A percentile compares a stretch with the other conserved stretches of the same genome.
Conservation (phyloP, 495 filamentous ascomycete species). For the Penicillium roqueforti region DNA sequence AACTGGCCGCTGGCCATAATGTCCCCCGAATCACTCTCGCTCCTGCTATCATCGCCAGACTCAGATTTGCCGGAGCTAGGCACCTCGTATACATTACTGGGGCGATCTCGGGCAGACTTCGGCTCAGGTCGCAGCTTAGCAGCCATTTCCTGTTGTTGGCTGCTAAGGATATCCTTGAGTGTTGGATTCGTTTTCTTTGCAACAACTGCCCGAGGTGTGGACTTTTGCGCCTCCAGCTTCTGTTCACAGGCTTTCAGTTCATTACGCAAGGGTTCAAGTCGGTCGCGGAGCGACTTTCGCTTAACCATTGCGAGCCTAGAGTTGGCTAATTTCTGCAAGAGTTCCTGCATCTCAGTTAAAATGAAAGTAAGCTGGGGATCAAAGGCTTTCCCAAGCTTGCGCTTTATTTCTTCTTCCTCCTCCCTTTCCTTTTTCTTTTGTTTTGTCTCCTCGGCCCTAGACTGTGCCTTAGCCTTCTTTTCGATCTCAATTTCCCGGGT, state of each 20-base stretch:
- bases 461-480: background rate
- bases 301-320: background rate
- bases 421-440: constrained; percentile 3
- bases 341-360: background rate
- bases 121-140: constrained; percentile 3
- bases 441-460: background rate
- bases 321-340: background rate
- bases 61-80: background rate
- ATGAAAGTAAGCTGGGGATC: background rate
- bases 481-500: background rate
- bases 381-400: background rate
- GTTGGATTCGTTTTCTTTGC: background rate
- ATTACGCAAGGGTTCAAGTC: background rate
- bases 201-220: background rate
- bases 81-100: constrained; percentile 1
- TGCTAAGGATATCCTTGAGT: constrained; percentile 12
- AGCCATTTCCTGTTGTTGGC: constrained; percentile 7
- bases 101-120: background rate
- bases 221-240: background rate
- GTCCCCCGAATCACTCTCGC: constrained; percentile 14
- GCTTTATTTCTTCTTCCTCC: background rate
- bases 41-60: constrained; percentile 5
- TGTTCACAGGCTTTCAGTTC: background rate
- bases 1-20: constrained; percentile 14
- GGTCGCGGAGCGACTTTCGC: background rate